Evolutionary conservation across 768 basidiomycete species (phyloP).

Genomic region (Cyclocybe aegerita): DNA sequence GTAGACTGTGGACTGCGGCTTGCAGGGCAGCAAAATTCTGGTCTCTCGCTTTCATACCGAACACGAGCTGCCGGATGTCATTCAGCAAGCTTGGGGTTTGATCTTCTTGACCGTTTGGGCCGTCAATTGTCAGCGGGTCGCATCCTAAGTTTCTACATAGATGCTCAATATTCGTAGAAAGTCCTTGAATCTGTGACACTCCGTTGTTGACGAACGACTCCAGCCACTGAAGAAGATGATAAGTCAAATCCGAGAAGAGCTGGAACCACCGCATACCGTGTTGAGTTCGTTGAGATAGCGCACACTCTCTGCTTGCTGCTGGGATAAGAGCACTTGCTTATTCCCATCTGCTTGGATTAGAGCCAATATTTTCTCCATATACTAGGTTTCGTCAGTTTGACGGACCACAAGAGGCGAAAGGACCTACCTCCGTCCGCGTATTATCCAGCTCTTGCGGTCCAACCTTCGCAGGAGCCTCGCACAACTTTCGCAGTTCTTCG

Average conservation of each 20-base stretch:
- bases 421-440: conserved; percentile 4
- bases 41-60: conserved; percentile 32
- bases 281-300: conserved; percentile 81
- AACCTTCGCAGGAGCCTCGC: background rate
- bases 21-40: conserved; percentile 37
- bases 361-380: conserved; percentile 45
- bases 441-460: background rate
- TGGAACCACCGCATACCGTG: conserved; percentile 37
- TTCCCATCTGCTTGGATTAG: conserved; percentile 48
- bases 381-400: background rate
- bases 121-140: conserved; percentile 1
- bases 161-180: conserved; percentile 59
- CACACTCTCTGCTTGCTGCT: conserved; percentile 72
- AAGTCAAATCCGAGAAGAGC: background rate
- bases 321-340: conserved; percentile 47
- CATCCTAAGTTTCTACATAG: conserved; percentile 56
- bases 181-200: conserved; percentile 66
- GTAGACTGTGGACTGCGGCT: conserved; percentile 36
- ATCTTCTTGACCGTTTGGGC: conserved; percentile 4
- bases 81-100: conserved; percentile 24
- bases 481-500: conserved; percentile 19
- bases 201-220: conserved; percentile 79
- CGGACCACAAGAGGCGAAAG: background rate
- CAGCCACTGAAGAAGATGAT: conserved; percentile 60
- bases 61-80: conserved; percentile 36